Evolutionary conservation across 2,329 filamentous ascomycete genomes (phyloP), one percentile per base, ranked within the genome.

Genomic region (Aureobasidium pullulans): DNA sequence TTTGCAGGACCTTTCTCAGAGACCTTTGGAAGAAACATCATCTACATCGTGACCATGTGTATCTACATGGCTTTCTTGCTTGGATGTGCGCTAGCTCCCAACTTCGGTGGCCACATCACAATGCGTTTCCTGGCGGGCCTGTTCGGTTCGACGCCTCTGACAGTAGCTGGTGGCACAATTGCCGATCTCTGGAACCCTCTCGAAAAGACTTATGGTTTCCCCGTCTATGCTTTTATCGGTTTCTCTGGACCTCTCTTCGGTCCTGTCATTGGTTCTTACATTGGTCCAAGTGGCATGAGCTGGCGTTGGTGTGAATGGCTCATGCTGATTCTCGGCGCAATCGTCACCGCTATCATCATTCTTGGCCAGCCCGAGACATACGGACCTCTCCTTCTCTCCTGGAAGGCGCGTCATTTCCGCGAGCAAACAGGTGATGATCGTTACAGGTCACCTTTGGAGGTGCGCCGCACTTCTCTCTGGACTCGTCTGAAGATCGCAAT

Each of bases 341-440:
- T 67, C 9, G 63, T 71, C 4, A 61, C 70, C 5, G 39, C 49
- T 2, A 32, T 66, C 15, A 67, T 71, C 15, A 44, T 80, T 2
- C 62, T 79, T 3, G 75, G 78, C 62, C 70, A 79, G 6, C 79
- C 78, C 2, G 79, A 82, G 66, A 81, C 79, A 0, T 81, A 79
- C 63, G 69, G 75, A 3, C 77, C 76, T 0, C 65, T 69, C 16
- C 62, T 72, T 5, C 62, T 72, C 1, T 67, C 66, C 36, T 75
- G 72, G 67, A 75, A 75, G 60, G 71, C 71, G 2, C 54, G 65
- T 31, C 70, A 72, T 57, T 59, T 70, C 1, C 65, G 68, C 15
- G 52, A 64, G 6, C 57, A 66, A n/a, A 69, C 68, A 6, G 66
- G 67, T 29, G 47, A 61, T 36, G 44, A 64, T 4, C 61, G 63